phyloP scores from a whole-genome alignment of 768 basidiomycete species.

The Grammothele lineata region DNA sequence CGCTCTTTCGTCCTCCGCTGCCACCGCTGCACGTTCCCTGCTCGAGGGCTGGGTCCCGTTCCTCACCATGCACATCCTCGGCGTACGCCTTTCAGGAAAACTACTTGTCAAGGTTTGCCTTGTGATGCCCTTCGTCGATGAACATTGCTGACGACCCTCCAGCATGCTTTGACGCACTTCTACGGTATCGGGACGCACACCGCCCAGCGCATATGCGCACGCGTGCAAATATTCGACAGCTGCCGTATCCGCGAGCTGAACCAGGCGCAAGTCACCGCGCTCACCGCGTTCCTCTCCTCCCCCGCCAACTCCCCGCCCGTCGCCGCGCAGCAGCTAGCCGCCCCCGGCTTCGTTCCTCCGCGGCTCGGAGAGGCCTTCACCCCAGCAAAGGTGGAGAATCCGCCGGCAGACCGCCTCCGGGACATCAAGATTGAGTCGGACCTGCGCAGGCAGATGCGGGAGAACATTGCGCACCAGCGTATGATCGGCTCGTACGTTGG shows the following conservation, averaged over 20 bases:
- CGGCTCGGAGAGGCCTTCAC: slow-evolving; percentile 34
- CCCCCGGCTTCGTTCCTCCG: slow-evolving; percentile 45
- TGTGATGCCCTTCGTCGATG: background rate
- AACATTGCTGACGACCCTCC: background rate
- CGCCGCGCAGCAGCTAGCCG: slow-evolving; percentile 63
- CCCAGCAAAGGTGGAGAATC: slow-evolving; percentile 13
- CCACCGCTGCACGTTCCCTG: background rate
- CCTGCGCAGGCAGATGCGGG: slow-evolving; percentile 72
- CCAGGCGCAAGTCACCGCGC: slow-evolving; percentile 80
- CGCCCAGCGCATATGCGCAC: slow-evolving; percentile 80
- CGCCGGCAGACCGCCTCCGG: slow-evolving; percentile 57
- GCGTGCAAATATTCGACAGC: slow-evolving; percentile 86
- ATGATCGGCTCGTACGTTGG: slow-evolving; percentile 95
- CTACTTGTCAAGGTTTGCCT: slow-evolving; percentile 67
- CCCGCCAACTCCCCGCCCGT: slow-evolving; percentile 71
- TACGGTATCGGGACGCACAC: slow-evolving; percentile 81
- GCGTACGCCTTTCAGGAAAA: slow-evolving; percentile 74
- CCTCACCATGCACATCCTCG: slow-evolving; percentile 67
- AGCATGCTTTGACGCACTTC: slow-evolving; percentile 90
- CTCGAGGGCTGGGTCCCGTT: background rate
- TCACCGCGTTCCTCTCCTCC: slow-evolving; percentile 93
- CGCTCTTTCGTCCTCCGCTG: background rate
- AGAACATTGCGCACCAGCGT: slow-evolving; percentile 89
- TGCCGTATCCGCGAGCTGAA: slow-evolving; percentile 79
- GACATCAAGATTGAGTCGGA: slow-evolving; percentile 86